Conservation (phyloP, 768 basidiomycete genomes). For the Cystobasidium onofrii region DNA sequence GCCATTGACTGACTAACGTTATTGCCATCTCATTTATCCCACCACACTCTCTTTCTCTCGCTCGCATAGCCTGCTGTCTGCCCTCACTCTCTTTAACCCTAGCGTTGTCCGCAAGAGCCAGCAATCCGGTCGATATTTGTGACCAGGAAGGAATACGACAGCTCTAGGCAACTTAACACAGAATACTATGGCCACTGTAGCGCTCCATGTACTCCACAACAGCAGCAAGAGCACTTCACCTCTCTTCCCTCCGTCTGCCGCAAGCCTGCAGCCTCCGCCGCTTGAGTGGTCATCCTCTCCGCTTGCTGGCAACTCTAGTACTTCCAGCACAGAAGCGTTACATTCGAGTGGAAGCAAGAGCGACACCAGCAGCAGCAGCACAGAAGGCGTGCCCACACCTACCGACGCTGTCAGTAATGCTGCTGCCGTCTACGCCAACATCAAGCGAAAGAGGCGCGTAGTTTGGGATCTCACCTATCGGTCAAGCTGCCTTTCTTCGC, state of each 20-base stretch:
- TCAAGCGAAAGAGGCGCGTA: slow-evolving; percentile 1
- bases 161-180: neutral
- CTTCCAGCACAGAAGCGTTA: neutral
- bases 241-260: neutral
- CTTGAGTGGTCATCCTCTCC: neutral
- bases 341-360: neutral
- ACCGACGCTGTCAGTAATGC: neutral
- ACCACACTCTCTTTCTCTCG: neutral
- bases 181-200: neutral
- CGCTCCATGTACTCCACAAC: neutral
- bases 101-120: neutral
- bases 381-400: neutral
- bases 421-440: neutral
- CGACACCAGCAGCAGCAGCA: slow-evolving; percentile 2
- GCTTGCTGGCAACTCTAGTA: neutral
- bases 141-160: neutral
- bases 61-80: neutral
- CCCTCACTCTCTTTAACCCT: too few relatives aligned
- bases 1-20: too few relatives aligned
- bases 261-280: neutral
- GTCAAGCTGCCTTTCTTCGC: neutral
- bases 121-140: neutral
- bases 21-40: too few relatives aligned
- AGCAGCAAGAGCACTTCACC: neutral
- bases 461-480: slow-evolving; percentile 16